Base-by-base conservation (phyloP, 2,329 filamentous ascomycete genomes). In the Cladosporium colombiae region DNA sequence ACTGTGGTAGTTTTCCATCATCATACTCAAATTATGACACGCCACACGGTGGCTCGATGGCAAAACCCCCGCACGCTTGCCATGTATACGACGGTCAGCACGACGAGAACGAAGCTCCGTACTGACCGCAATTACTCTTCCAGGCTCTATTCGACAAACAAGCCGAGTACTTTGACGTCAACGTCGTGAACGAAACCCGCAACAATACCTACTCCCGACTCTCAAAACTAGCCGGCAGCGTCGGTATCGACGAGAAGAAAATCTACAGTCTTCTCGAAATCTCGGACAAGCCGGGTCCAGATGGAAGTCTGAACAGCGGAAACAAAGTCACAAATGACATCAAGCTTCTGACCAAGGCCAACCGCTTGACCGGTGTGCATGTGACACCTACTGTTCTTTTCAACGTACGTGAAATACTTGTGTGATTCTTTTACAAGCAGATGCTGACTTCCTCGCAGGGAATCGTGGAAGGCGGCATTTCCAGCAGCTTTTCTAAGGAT, bases 331-430 rank as follows among this genome's bases (percentile, higher is more conserved):
- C 93, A 27, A 85, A 90, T 75, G 92, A 97, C 77, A 78, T 97
- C 64, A 97, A 97, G 83, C 79, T 91, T 58, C 81, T 94, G 73
- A 87, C 94, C 68, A 96, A 93, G 85, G 89, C 89, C 77, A 86
- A 67, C 65, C 59, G 94, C 52, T 79, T 95, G 70, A 85, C 91
- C 10, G 91, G 93, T 14, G 87, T 97, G 52, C 94, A 98, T 81
- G 92, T 97, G 49, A 94, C 92, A 50, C 94, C 94, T 1, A 97
- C 93, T 0, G 92, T 94, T 23, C 83, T 96, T 59, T 93, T 96
- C 77, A 88, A 98, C 78, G 93, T 79, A 68, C 70, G 74, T 60
- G 27, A 13, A 2, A 11, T 21, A 2, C 10, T 5, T 8, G 52
- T 93, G 93, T 1, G 97, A 93, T 0, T 92, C 94, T 21, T 83